Evolutionary conservation across 345 rosid genomes (phyloP), one percentile per base, ranked within the genome.

Genomic region (Reutealis trisperma): DNA sequence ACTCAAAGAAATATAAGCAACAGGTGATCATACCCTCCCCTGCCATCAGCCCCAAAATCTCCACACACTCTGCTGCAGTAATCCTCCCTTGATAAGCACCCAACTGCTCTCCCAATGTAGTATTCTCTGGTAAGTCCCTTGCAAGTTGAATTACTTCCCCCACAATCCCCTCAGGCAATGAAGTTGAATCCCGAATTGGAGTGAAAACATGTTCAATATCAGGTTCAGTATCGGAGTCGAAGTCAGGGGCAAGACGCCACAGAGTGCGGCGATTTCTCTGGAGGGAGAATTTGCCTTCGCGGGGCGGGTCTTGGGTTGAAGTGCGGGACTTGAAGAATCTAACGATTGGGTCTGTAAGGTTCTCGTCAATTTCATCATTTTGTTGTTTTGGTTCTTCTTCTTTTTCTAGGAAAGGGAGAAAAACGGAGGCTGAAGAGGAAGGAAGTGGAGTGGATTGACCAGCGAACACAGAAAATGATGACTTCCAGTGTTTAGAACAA

Each of bases 1-100:
- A 94, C 77, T 94, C 97, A 22, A 83, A 89, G 74, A 94, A 88
- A 80, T 94, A 87, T 74, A 94, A 77, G 74, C 93, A 89, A 41
- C 85, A 51, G 69, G 57, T 83, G 32, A 87, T 25, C 76, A 89
- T 77, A 58, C 94, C 92, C 70, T 87, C 84, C 32, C 84, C 83
- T 0, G 87, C 91, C 93, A 95, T 81, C 79, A 87, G 49, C n/a
- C 74, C 75, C 83, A 95, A 78, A 44, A 89, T 83, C 63, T 88
- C 80, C 79, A 89, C 83, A 84, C 98, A 86, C 77, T 88, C 89
- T 49, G 62, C 77, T 2, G 62, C 81, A 15, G 79, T 84, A 32
- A 95, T 18, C 65, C n/a, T 78, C 75, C 88, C 87, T 68, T 86
- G 67, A 66, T 79, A 91, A 52, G 60, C 77, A 18, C 83, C 86